Evolutionary conservation across 306 rosid species (phyloP).

Genomic region (Acacia melanoxylon): DNA sequence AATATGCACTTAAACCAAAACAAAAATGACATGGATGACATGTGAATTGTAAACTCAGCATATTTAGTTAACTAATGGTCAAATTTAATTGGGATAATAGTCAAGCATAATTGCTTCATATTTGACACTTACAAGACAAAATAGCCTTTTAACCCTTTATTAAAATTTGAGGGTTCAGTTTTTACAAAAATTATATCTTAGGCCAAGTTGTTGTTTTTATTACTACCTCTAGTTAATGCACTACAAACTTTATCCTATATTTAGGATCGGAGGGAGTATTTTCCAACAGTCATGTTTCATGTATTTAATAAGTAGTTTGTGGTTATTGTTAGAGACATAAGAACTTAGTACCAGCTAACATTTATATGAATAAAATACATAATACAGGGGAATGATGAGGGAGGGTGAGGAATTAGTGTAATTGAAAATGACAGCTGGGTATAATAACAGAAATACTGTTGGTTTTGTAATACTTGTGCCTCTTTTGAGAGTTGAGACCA

Average conservation of each 20-base stretch:
- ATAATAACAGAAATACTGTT: background rate
- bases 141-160: no score
- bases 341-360: no score
- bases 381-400: background rate
- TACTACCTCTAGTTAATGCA: background rate
- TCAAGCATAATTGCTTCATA: no score
- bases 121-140: no score
- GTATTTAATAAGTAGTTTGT: background rate
- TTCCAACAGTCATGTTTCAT: background rate
- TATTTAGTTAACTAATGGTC: no score
- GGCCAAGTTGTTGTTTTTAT: background rate
- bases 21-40: no score
- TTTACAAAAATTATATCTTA: background rate
- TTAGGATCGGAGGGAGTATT: background rate
- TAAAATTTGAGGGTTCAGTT: background rate
- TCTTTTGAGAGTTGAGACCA: background rate
- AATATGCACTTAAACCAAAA: no score
- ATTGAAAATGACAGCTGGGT: background rate
- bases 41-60: no score
- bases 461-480: background rate
- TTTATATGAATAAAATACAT: background rate
- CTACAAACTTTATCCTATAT: no score
- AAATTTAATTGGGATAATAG: no score
- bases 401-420: background rate
- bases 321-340: background rate